These are phyloP conservation scores for Calonectria pseudoreteaudii DNA, from an alignment of 2,329 filamentous ascomycete genomes.

Conservation along the genomic window DNA sequence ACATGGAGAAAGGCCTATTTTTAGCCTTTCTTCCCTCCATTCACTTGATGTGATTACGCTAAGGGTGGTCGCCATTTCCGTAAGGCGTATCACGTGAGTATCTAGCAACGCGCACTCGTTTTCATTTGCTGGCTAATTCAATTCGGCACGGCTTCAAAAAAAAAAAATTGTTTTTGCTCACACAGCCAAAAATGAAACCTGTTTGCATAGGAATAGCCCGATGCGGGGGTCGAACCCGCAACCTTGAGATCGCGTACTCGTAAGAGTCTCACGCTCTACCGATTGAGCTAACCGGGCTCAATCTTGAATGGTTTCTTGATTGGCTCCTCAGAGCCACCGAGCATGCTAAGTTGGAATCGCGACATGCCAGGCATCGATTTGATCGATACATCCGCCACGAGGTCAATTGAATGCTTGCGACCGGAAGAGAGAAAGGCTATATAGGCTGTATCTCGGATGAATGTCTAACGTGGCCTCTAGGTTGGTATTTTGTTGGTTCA, in stretches of 20 bases:
- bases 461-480: not conserved
- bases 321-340: not conserved
- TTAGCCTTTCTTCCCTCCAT: too few relatives aligned
- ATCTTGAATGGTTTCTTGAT: not conserved
- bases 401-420: not conserved
- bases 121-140: not conserved
- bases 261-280: conserved; percentile 77
- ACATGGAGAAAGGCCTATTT: not conserved
- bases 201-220: conserved; percentile 41
- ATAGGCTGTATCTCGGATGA: not conserved
- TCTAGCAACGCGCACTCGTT: too few relatives aligned
- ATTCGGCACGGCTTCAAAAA: not conserved
- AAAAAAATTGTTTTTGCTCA: not conserved
- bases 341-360: not conserved
- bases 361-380: not conserved
- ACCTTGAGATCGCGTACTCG: conserved; percentile 61
- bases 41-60: too few relatives aligned
- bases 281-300: conserved; percentile 46
- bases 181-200: not conserved
- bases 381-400: not conserved
- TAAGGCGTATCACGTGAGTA: not conserved
- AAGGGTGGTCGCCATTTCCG: too few relatives aligned
- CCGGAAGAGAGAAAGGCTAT: not conserved
- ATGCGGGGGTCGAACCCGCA: conserved; percentile 65
- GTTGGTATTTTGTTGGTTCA: not conserved